Base-by-base conservation (phyloP, 73 alveolate species). In the Paramecium sexaurelia region DNA sequence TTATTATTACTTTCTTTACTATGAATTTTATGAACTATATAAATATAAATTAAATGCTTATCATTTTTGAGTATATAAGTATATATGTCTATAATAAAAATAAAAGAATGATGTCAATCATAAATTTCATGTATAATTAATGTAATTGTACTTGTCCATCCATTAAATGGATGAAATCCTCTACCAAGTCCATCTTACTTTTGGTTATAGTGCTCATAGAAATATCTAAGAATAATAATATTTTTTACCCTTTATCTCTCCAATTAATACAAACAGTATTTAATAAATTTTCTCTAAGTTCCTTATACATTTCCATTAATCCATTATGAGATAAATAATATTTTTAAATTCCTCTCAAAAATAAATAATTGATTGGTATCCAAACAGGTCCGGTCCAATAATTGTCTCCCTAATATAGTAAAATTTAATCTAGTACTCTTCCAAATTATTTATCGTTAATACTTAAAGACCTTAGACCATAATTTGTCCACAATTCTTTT, bases 301-400 rank as follows among this genome's bases (percentile, higher is more conserved):
- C 95, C 10, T 92, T 92, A 92, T 96, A 97, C 40, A 93, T 36
- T 43, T 92, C 89, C 85, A 89, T 78, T 26, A 94, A 73, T 11
- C 89, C 88, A 37, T 86, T 85, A 55, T 85, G 86, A 43, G 91
- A 86, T 17, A 39, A 91, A 92, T 78, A 78, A 45, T 39, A 41
- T 45, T 45, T 78, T 7, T 78, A 78, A 11, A 78, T 78, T 78
- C 90, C 90, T 61, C 99, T 97, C 24, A 96, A 85, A 13, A 95
- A 95, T n/a, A 97, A 91, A 92, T 92, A 97, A 87, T 97, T 97
- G 39, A 97, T 92, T 68, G 95, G 95, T 57, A 97, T 95, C 99
- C 99, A 97, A n/a, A 97, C 94, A 24, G 96, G 96, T n/a, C 99
- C 99, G 89, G 99, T 94, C 99, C 99, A 98, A 94, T 98, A 98